Percentiles rank a stretch among this genome's conserved stretches.
These are phyloP conservation scores for Phlyctochytrium arcticum DNA, from an alignment of 192 early-diverging fungal genomes.

Conservation along the genomic window DNA sequence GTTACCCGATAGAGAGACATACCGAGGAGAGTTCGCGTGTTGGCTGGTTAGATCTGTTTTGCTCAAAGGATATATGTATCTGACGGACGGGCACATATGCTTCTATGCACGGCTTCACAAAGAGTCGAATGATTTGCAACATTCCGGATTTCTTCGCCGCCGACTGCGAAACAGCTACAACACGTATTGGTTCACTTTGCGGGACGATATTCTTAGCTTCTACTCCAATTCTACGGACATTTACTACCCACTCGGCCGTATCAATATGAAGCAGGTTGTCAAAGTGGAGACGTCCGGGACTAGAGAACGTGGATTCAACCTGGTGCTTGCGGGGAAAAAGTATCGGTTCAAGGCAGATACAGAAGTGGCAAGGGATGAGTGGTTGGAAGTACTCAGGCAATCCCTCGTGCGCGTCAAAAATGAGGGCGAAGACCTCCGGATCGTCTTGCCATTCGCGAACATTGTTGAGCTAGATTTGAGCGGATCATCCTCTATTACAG, in stretches of 20 bases:
- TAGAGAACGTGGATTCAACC: constrained; percentile 36
- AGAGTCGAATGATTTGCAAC: background rate
- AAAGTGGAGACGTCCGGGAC: constrained; percentile 42
- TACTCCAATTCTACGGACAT: constrained; percentile 50
- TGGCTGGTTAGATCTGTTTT: constrained; percentile 61
- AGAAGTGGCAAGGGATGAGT: constrained; percentile 45
- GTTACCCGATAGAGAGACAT: constrained; percentile 8
- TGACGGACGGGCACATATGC: constrained; percentile 59
- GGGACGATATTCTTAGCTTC: constrained; percentile 54
- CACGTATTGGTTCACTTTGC: constrained; percentile 59
- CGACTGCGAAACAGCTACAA: constrained; percentile 22
- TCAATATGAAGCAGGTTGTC: constrained; percentile 59
- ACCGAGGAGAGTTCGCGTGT: constrained; percentile 55
- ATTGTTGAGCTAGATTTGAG: constrained; percentile 43
- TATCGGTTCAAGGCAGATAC: constrained; percentile 61
- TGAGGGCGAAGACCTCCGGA: constrained; percentile 47
- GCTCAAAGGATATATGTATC: constrained; percentile 58
- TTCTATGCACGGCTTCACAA: constrained; percentile 61
- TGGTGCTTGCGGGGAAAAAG: constrained; percentile 46
- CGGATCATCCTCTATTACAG: constrained; percentile 29
- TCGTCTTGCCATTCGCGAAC: constrained; percentile 52
- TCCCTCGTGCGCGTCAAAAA: constrained; percentile 57
- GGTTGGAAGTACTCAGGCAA: constrained; percentile 49
- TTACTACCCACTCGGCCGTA: constrained; percentile 55
- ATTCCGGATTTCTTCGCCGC: background rate